phyloP scores from a whole-genome alignment of 441 rosid species.

The Arabidopsis hybrid region DNA sequence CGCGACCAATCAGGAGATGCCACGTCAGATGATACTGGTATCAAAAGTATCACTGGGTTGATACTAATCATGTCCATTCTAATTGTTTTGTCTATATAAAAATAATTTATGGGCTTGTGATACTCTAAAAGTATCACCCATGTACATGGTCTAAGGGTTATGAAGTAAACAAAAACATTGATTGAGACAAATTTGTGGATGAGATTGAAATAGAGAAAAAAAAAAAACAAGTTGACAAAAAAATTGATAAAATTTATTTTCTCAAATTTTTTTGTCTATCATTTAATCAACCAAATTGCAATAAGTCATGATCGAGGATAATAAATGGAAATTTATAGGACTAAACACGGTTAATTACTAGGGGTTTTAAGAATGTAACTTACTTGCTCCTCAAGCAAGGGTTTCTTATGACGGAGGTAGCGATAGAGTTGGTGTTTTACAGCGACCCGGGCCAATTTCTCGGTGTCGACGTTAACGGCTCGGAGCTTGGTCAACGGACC shows the following conservation, averaged over 20 bases:
- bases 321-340: neutral
- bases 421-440: slow-evolving; percentile 53
- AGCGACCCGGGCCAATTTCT: slow-evolving; percentile 74
- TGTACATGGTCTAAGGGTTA: neutral
- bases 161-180: neutral
- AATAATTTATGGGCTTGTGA: too few species aligned
- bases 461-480: slow-evolving; percentile 66
- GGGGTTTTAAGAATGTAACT: slow-evolving; percentile 24
- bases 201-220: neutral
- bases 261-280: neutral
- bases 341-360: neutral
- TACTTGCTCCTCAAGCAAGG: slow-evolving; percentile 65
- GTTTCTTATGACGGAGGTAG: slow-evolving; percentile 63
- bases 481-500: slow-evolving; percentile 71
- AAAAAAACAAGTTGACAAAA: neutral
- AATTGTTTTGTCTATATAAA: too few species aligned
- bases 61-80: too few species aligned
- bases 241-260: neutral
- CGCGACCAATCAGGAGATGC: too few species aligned
- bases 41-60: too few species aligned
- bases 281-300: slow-evolving; percentile 2
- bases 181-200: neutral
- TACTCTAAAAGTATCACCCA: too few species aligned
- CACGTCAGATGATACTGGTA: too few species aligned
- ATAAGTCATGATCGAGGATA: neutral